phyloP scores from a whole-genome alignment of 2,329 filamentous ascomycete species.

The Chrysosporium keratinophilum region DNA sequence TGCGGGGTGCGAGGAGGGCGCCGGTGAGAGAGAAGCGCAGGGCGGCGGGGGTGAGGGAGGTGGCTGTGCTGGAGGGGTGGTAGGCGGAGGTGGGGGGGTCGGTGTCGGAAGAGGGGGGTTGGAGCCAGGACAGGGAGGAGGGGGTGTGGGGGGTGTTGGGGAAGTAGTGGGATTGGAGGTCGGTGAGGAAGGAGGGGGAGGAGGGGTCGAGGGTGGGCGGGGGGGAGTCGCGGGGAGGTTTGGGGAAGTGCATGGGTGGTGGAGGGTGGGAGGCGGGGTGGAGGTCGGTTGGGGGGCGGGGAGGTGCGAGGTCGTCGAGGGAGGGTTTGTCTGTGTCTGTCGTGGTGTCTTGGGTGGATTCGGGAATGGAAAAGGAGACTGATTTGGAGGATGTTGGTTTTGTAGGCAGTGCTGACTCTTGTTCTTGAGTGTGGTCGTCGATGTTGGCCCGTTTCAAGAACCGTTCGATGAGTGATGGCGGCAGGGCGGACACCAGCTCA shows the following conservation, averaged over 20 bases:
- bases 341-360: slow-evolving; percentile 12
- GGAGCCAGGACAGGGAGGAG: slow-evolving; percentile 81
- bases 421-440: slow-evolving; percentile 43
- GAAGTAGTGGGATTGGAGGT: slow-evolving; percentile 88
- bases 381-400: slow-evolving; percentile 20
- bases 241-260: slow-evolving; percentile 35
- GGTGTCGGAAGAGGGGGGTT: slow-evolving; percentile 56
- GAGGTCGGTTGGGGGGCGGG: slow-evolving; percentile 29
- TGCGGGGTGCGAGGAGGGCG: slow-evolving; percentile 63
- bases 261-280: slow-evolving; percentile 32
- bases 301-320: slow-evolving; percentile 30
- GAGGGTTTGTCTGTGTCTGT: slow-evolving; percentile 10
- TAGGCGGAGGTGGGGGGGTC: slow-evolving; percentile 61
- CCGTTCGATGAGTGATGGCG: slow-evolving; percentile 63
- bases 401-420: neutral
- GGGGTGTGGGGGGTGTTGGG: slow-evolving; percentile 77
- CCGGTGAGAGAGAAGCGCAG: slow-evolving; percentile 86
- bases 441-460: slow-evolving; percentile 68
- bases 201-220: slow-evolving; percentile 69
- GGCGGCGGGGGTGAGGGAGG: slow-evolving; percentile 55
- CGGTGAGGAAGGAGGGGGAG: slow-evolving; percentile 70
- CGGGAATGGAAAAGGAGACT: slow-evolving; percentile 20
- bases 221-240: slow-evolving; percentile 37
- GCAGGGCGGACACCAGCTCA: slow-evolving; percentile 69
- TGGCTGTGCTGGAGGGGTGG: slow-evolving; percentile 61